Evolutionary conservation across 805 yeast species (phyloP), one percentile per base, ranked within the genome.

Genomic region (Yarrowia keelungensis): DNA sequence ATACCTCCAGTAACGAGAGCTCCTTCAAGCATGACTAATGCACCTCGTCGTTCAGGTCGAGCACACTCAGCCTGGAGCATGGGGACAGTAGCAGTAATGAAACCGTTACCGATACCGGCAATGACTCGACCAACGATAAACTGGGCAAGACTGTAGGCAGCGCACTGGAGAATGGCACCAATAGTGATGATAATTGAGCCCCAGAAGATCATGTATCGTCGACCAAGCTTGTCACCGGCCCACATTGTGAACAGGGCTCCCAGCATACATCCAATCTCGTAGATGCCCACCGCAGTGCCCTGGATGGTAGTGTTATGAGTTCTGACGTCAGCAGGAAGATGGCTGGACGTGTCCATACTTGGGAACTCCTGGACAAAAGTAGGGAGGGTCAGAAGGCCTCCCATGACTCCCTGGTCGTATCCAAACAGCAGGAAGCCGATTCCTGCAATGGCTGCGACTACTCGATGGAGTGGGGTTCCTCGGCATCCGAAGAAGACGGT

Each of bases 61-160:
- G 92, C 84, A 79, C 87, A 84, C 78, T 90, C 97, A 0, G 94
- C 84, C 76, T 89, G 93, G 87, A 91, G 90, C 70, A 89, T 89
- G n/a, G 96, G 96, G 71, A 89, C 88, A 45, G 92, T 88, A 16
- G 93, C 87, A 16, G 94, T 88, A 76, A 87, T 86, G 76, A 89
- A 77, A 72, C 95, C 95, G 71, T 87, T 89, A 73, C 94, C 96
- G 56, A 89, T 73, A 74, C 96, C 92, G 19, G 91, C 85, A 42
- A 87, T 75, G 53, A 88, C 87, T 80, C 97, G 85, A 32, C 91
- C 94, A 71, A 89, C 79, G 67, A 90, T 86, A 70, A 91, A 87
- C 76, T 89, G 94, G 51, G 90, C 93, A 70, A 87, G 78, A 51
- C 78, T 78, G 74, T 78, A 76, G 56, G 77, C 74, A 16, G 73